Base-by-base conservation (phyloP, 106 monocot genomes). In the Dendrobium catenatum region DNA sequence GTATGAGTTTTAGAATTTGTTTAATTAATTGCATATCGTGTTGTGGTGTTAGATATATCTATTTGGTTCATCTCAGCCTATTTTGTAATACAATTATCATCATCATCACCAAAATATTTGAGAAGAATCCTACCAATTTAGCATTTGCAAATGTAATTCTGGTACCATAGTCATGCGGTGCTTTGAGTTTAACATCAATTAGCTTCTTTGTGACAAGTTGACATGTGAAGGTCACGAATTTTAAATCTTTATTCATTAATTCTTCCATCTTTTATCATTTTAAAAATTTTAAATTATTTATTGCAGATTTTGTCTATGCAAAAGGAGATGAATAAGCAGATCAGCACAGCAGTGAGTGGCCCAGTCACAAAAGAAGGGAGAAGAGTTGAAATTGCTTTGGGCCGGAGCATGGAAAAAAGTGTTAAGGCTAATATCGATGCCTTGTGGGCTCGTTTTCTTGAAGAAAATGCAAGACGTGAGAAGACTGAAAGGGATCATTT, bases 401-500 rank as follows among this genome's bases (percentile, higher is more conserved):
- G 98, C 4, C 91, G 95, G 24, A 93, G 58, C 82, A 89, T 95
- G 86, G 98, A 99, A 55, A 96, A 96, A 83, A 67, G 80, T 75
- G 54, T 90, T 19, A 96, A 96, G 86, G 88, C 88, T 9, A 94
- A 94, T 78, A 43, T 76, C 75, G 96, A 96, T 83, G 94, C 94
- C 73, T 80, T 94, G 70, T 94, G 94, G 94, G 90, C 83, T 33
- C 97, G 94, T 31, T 77, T 88, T 51, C 92, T 92, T 75, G 97
- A 97, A 79, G 97, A 97, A 82, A 92, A 83, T 84, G 88, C 86
- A 31, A 99, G 90, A 83, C 86, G 80, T 81, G 94, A 98, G 78
- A 98, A 95, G 86, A 54, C 58, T 64, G 98, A 99, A 76, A 88
- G 78, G 56, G 93, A 99, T 13, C 82, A 87, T 2, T 73, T 90